Conservation (phyloP, 2,329 filamentous ascomycete species). For the Fusarium sp. region DNA sequence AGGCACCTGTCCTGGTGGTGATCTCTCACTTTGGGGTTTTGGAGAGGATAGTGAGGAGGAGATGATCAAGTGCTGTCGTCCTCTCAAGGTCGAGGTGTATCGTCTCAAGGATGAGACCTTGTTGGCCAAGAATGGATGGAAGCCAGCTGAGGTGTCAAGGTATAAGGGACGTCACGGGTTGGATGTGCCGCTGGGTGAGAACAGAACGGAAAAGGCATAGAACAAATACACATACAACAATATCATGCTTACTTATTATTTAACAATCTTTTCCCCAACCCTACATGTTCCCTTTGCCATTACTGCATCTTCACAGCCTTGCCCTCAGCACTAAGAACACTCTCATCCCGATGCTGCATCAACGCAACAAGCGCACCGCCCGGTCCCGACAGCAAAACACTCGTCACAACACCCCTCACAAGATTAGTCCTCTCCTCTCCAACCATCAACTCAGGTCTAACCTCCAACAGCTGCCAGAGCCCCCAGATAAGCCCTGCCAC, state of each 20-base stretch:
- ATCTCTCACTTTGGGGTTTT: slow-evolving; percentile 86
- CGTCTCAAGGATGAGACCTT: slow-evolving; percentile 67
- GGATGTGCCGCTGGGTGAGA: slow-evolving; percentile 44
- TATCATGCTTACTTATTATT: too few species aligned
- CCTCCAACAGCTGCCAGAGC: slow-evolving; percentile 29
- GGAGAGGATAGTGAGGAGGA: slow-evolving; percentile 75
- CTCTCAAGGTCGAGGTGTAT: slow-evolving; percentile 81
- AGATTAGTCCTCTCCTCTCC: slow-evolving; percentile 40
- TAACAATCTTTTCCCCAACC: neutral
- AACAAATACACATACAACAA: neutral
- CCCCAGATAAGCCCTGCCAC: slow-evolving; percentile 40
- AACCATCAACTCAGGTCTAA: slow-evolving; percentile 24
- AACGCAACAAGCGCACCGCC: slow-evolving; percentile 44
- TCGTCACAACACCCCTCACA: slow-evolving; percentile 33
- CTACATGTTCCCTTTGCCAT: too few species aligned
- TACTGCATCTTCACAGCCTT: slow-evolving; percentile 44
- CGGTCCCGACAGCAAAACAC: slow-evolving; percentile 42
- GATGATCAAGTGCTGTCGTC: slow-evolving; percentile 78
- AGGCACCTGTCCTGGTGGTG: slow-evolving; percentile 83
- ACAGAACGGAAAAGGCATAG: slow-evolving; percentile 15
- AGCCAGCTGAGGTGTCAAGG: slow-evolving; percentile 67
- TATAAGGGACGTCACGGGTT: slow-evolving; percentile 61
- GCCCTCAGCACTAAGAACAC: slow-evolving; percentile 40
- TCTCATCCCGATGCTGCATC: slow-evolving; percentile 47
- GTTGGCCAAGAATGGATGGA: slow-evolving; percentile 71